These are phyloP conservation scores for Tolypocladium nubicola DNA, from an alignment of 2,329 filamentous ascomycete species.

Conservation along the genomic window DNA sequence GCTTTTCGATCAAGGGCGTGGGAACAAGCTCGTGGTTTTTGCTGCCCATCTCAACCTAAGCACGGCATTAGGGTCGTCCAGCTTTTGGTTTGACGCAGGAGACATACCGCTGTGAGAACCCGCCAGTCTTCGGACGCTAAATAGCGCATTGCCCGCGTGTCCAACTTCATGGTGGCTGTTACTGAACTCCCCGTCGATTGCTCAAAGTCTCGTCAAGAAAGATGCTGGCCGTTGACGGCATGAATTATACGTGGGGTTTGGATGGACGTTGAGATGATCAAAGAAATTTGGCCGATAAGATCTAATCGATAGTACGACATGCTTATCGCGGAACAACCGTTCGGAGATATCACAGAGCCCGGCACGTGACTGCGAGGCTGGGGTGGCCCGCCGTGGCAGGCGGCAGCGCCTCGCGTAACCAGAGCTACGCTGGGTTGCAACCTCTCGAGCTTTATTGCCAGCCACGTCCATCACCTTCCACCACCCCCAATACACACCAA, in stretches of 20 bases:
- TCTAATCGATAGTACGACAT: constrained; percentile 18
- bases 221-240: neutral
- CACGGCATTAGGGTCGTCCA: neutral
- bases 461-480: constrained; percentile 27
- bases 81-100: neutral
- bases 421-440: constrained; percentile 17
- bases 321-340: constrained; percentile 6
- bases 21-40: constrained; percentile 97
- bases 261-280: constrained; percentile 9
- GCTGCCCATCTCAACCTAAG: constrained; percentile 81
- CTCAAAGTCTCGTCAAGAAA: neutral
- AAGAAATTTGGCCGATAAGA: constrained; percentile 18
- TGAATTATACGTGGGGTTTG: constrained; percentile 10
- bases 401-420: constrained; percentile 36
- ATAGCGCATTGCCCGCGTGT: constrained; percentile 88
- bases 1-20: constrained; percentile 74
- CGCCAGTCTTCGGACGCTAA: constrained; percentile 89
- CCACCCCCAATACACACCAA: constrained; percentile 6
- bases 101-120: constrained; percentile 76
- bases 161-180: constrained; percentile 67
- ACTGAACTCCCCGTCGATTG: neutral
- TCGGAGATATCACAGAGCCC: constrained; percentile 1
- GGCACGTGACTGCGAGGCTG: constrained; percentile 22
- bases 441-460: constrained; percentile 22
- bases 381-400: constrained; percentile 18